Base-by-base conservation (phyloP, 257 asterid genomes). In the Jacaranda copaia region DNA sequence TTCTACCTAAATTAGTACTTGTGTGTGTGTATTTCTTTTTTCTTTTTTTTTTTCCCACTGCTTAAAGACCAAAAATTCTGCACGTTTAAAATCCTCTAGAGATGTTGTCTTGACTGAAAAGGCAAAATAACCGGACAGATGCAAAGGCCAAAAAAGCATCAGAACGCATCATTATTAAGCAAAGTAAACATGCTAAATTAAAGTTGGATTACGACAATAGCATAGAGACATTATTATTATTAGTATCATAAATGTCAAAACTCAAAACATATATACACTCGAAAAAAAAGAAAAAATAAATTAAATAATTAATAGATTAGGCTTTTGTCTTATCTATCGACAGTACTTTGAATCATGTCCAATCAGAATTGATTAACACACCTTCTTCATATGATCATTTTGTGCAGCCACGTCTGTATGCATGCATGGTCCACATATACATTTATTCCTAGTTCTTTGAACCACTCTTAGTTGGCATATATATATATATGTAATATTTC, bases 391-490 rank as follows among this genome's bases (percentile, higher is more conserved):
- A 25, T 25, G 32, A 25, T 25, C 59, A 55, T 4, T 70, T 53
- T 5, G 6, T 9, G 9, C 13, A 36, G 48, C 73, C 10, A 25
- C 32, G 32, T 25, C n/a, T n/a, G n/a, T n/a, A n/a, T n/a, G n/a
- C n/a, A 48, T 12, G 10, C 5, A 40, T 72, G 74, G 49, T 48
- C 62, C 39, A 16, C 68, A 58, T 12, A 8, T 8, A 46, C n/a
- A 63, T 49, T 42, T 57, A 76, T 76, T 68, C 80, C 57, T 46
- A 25, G 13, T 53, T 35, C 43, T 61, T 67, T 42, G 70, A 76
- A 39, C 75, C 80, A 67, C 75, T 77, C 75, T 57, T 68, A 56
- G 75, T 68, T 43, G 75, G 80, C 75, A 77, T 45, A 58, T 68
- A 45, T 49, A 77, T 45, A 58, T 68, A 45, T 49, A 56, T 48